Evolutionary conservation across 176 grass and related monocot species (phyloP).

Genomic region (Raddia distichophylla): DNA sequence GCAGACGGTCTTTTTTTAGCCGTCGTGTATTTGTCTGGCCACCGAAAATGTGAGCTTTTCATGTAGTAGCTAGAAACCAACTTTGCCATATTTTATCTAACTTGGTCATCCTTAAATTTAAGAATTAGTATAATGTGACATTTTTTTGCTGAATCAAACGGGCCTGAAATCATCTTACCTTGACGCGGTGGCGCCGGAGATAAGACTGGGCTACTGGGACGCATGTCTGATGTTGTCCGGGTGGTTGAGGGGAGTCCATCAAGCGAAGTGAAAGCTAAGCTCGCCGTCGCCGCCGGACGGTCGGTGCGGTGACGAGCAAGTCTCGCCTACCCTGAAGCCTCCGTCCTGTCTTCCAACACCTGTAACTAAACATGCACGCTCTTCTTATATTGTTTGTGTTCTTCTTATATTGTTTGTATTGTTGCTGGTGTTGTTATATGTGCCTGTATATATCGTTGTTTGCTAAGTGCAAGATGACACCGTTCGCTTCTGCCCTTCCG

Average conservation of each 20-base stretch:
- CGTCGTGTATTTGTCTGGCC: too few species aligned
- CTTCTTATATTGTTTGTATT: background rate
- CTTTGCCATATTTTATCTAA: too few species aligned
- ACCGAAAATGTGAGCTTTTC: too few species aligned
- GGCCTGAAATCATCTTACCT: background rate
- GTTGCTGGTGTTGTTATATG: background rate
- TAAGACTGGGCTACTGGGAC: background rate
- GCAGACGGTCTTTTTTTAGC: too few species aligned
- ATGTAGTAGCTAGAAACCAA: too few species aligned
- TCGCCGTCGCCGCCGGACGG: constrained; percentile 1
- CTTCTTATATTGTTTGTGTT: background rate
- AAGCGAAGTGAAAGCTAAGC: background rate
- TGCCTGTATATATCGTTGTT: too few species aligned
- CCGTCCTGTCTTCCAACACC: background rate
- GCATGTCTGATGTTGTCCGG: background rate
- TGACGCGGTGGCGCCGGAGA: background rate
- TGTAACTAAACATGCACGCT: background rate
- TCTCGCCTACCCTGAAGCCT: constrained; percentile 45
- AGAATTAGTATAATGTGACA: too few species aligned
- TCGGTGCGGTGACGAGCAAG: constrained; percentile 32
- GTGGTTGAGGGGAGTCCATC: constrained; percentile 34
- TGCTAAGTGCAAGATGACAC: constrained; percentile 26
- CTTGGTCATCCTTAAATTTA: too few species aligned
- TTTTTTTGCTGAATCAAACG: too few species aligned
- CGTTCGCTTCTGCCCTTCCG: constrained; percentile 32